Conservation (phyloP, 2,329 filamentous ascomycete species). For the Lecanicillium sp. region DNA sequence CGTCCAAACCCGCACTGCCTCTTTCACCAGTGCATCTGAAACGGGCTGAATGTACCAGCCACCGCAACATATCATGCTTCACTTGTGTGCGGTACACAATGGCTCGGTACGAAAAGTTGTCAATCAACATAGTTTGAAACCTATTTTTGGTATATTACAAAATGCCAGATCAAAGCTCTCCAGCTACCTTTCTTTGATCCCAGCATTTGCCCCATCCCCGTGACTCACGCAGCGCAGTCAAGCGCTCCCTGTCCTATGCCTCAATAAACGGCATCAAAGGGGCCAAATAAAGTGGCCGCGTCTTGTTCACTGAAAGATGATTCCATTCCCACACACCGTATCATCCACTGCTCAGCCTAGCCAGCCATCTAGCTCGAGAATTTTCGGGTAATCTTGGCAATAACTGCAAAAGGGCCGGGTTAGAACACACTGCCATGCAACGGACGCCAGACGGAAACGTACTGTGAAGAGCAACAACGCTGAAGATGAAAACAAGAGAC, state of each 20-base stretch:
- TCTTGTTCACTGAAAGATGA: no score
- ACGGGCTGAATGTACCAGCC: no score
- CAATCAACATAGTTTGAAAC: slow-evolving; percentile 17
- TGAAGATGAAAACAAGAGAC: slow-evolving; percentile 97
- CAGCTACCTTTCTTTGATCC: neutral
- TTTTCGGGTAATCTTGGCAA: slow-evolving; percentile 88
- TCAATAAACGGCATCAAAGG: no score
- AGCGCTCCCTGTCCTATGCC: no score
- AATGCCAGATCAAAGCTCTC: slow-evolving; percentile 11
- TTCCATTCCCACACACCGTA: no score
- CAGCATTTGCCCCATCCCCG: neutral
- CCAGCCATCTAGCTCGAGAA: slow-evolving; percentile 54
- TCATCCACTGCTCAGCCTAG: no score
- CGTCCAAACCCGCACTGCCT: no score
- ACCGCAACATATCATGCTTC: no score
- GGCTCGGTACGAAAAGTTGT: slow-evolving; percentile 10
- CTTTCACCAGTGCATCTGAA: no score
- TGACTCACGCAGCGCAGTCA: no score
- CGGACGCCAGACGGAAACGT: slow-evolving; percentile 32
- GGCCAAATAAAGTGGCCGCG: no score
- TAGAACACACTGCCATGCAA: slow-evolving; percentile 5
- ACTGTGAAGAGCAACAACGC: slow-evolving; percentile 96
- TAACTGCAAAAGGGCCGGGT: slow-evolving; percentile 49
- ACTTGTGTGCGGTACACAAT: no score
- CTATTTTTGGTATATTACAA: slow-evolving; percentile 24